Evolutionary conservation across 2,329 filamentous ascomycete genomes (phyloP), one percentile per base, ranked within the genome.

Genomic region (Penicillium sp.): DNA sequence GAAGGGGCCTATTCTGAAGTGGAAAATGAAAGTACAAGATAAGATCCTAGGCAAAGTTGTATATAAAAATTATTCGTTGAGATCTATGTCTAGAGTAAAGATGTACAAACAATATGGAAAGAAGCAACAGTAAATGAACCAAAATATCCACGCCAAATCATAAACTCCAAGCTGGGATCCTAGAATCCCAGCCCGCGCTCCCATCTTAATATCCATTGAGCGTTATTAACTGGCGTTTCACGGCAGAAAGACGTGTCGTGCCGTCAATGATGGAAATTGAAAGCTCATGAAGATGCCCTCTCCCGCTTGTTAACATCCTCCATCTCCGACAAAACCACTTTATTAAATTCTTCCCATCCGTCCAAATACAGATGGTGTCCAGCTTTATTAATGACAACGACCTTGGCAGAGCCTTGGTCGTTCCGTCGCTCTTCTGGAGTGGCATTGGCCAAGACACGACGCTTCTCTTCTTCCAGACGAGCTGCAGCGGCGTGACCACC

Each of bases 391-490:
- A 99, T 88, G 31, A 97, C 81, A 5, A 93, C 75, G 0, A 98
- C 93, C 76, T 90, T 95, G 9, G 89, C 90, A 43, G 86, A 86
- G 4, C 93, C 93, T 54, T 91, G 90, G 70, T 97, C 93, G 3
- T 77, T 78, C 57, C 80, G 77, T 72, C 82, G 85, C 74, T 96
- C 90, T 56, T 92, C 88, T 2, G 68, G 64, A 0, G 83, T 88
- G 23, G 84, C 89, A 23, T 82, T 75, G 13, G 81, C 75, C 3
- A 96, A 77, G 0, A 83, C 80, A 50, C 84, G 83, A 26, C 77
- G 76, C 62, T 84, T 85, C 61, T 88, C 86, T 57, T 88, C 81
- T 59, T 91, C 88, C 13, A 98, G 83, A 73, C 89, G 92, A 75
- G 93, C 85, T 69, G 90, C 85, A 0, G 93, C 88, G 0, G 90